Conservation (phyloP, 495 filamentous ascomycete species). For the Hypoxylon crocopeplum region DNA sequence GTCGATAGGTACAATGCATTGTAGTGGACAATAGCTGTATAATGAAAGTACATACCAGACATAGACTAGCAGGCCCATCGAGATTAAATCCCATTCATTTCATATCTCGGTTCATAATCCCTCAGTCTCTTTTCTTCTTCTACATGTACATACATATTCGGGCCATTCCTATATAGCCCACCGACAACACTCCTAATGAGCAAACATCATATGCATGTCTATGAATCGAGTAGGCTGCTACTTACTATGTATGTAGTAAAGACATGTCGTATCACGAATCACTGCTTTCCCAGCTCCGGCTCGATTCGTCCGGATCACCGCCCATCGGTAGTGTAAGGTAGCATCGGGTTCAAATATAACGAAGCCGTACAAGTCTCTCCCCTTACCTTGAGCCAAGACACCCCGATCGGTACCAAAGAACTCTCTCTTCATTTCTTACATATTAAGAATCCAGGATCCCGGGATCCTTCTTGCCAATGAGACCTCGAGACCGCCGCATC, state of each 20-base stretch:
- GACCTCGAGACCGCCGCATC: background rate
- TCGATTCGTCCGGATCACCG: conserved; percentile 26
- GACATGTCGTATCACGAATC: background rate
- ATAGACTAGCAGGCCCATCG: no score
- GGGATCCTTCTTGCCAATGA: conserved; percentile 26
- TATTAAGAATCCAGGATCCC: conserved; percentile 16
- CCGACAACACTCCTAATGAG: no score
- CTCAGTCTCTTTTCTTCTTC: background rate
- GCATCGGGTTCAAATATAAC: conserved; percentile 15
- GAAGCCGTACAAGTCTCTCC: conserved; percentile 1
- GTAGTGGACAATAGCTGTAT: no score
- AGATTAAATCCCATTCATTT: background rate
- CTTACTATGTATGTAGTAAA: no score
- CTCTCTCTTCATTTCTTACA: conserved; percentile 17
- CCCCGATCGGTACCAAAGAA: conserved; percentile 5
- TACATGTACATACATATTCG: background rate
- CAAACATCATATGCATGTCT: no score
- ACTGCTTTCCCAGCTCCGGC: conserved; percentile 12
- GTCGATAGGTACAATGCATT: no score
- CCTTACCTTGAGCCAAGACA: conserved; percentile 23
- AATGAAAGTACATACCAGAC: no score
- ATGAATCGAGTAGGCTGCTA: background rate
- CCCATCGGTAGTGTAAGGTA: conserved; percentile 20
- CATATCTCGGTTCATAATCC: no score
- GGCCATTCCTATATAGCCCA: background rate